These are phyloP conservation scores for Paramecium primaurelia DNA, from an alignment of 73 alveolate species.

Conservation along the genomic window DNA sequence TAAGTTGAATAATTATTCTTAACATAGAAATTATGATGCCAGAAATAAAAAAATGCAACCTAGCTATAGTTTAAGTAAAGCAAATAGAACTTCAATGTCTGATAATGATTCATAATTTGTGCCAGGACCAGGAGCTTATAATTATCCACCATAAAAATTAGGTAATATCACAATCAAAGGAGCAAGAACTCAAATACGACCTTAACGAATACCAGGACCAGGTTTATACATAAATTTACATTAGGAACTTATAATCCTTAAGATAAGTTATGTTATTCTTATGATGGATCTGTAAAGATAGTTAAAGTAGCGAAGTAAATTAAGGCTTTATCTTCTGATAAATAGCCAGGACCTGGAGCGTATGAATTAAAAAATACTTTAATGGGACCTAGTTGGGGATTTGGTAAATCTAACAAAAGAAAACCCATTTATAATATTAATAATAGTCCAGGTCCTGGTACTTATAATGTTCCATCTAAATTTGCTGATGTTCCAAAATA, in stretches of 20 bases:
- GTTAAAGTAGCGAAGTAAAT: neutral
- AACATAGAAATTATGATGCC: neutral
- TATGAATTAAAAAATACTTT: neutral
- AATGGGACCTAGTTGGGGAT: conserved; percentile 31
- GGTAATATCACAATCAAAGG: conserved; percentile 11
- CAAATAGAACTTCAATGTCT: neutral
- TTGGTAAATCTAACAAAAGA: neutral
- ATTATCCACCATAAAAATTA: neutral
- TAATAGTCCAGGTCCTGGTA: conserved; percentile 27
- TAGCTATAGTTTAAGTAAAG: neutral
- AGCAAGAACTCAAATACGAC: neutral
- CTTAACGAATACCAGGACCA: neutral
- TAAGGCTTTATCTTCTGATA: neutral
- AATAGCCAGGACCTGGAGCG: conserved; percentile 7
- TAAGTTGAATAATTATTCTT: neutral
- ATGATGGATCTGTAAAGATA: neutral
- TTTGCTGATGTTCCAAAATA: conserved; percentile 31
- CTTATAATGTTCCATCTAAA: conserved; percentile 24
- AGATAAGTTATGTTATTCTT: neutral
- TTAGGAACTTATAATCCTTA: neutral
- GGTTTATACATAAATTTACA: neutral
- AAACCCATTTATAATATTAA: neutral
- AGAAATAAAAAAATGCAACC: neutral
- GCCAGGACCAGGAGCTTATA: conserved; percentile 23
- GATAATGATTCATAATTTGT: neutral